phyloP scores from a whole-genome alignment of 83 land plant genomes.

The Picea engelmannii region DNA sequence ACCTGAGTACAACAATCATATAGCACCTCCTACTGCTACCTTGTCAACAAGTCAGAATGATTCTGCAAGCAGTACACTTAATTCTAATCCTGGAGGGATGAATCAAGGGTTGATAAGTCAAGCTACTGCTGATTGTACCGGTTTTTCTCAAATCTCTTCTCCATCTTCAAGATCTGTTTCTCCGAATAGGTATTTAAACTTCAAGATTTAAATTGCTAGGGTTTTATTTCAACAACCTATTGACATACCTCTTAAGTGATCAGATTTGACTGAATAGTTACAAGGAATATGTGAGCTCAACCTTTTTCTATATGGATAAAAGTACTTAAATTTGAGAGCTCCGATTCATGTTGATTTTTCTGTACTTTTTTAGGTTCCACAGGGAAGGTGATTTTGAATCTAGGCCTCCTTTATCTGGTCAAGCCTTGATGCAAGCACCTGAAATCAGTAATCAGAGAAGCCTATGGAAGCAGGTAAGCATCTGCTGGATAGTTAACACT shows the following conservation, averaged over 20 bases:
- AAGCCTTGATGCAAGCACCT: constrained; percentile 37
- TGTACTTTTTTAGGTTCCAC: constrained; percentile 23
- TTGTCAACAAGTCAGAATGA: too few species aligned
- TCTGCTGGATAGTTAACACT: too few species aligned
- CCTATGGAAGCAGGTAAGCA: constrained; percentile 48
- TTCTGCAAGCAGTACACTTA: too few species aligned
- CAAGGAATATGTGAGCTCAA: too few species aligned
- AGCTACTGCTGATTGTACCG: too few species aligned
- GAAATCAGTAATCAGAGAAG: constrained; percentile 24
- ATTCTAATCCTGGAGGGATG: neutral
- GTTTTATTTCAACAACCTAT: neutral
- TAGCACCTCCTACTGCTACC: too few species aligned
- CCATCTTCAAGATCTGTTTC: constrained; percentile 9
- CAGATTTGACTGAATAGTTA: too few species aligned
- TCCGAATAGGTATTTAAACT: constrained; percentile 37
- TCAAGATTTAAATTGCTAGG: neutral
- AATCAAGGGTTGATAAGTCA: too few species aligned
- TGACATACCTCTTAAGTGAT: neutral
- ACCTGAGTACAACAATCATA: neutral
- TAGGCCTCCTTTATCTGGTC: constrained; percentile 25
- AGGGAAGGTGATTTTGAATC: constrained; percentile 48
- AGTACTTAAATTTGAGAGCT: too few species aligned
- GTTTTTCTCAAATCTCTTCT: too few species aligned
- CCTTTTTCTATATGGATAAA: too few species aligned
- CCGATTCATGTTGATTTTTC: too few species aligned